Evolutionary conservation across 2,329 filamentous ascomycete genomes (phyloP).

Genomic region (Cladosporium halotolerans): DNA sequence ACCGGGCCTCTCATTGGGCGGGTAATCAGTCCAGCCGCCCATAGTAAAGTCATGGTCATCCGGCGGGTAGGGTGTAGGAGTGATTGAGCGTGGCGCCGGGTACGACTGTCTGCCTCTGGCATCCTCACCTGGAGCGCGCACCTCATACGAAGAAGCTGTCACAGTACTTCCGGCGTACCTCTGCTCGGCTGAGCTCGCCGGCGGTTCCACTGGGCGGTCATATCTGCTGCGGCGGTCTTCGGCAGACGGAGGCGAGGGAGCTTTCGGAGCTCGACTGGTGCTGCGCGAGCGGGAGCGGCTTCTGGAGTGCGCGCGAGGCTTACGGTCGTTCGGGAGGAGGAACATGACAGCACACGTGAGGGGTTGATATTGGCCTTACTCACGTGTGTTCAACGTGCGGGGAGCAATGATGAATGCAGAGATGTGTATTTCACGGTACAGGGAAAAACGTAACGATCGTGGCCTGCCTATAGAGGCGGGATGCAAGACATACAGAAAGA

Average conservation of each 20-base stretch:
- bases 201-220: not conserved
- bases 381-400: not conserved
- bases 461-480: not conserved
- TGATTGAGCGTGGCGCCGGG: conserved; percentile 11
- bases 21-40: conserved; percentile 40
- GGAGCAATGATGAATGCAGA: not conserved
- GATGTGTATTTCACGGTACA: not conserved
- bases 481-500: not conserved
- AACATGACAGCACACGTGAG: not conserved
- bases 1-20: conserved; percentile 38
- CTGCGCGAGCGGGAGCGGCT: conserved; percentile 4
- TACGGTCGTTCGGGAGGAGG: conserved; percentile 7
- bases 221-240: conserved; percentile 6
- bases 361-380: not conserved
- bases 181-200: not conserved
- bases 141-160: conserved; percentile 27
- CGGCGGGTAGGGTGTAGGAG: conserved; percentile 20
- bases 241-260: conserved; percentile 1
- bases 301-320: conserved; percentile 5
- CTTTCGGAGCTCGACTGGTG: not conserved
- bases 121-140: conserved; percentile 31
- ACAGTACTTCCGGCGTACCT: not conserved
- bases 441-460: not conserved
- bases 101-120: conserved; percentile 14
- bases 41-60: conserved; percentile 34